These are phyloP conservation scores for Stagonosporopsis vannaccii DNA, from an alignment of 2,329 filamentous ascomycete genomes.

Conservation along the genomic window DNA sequence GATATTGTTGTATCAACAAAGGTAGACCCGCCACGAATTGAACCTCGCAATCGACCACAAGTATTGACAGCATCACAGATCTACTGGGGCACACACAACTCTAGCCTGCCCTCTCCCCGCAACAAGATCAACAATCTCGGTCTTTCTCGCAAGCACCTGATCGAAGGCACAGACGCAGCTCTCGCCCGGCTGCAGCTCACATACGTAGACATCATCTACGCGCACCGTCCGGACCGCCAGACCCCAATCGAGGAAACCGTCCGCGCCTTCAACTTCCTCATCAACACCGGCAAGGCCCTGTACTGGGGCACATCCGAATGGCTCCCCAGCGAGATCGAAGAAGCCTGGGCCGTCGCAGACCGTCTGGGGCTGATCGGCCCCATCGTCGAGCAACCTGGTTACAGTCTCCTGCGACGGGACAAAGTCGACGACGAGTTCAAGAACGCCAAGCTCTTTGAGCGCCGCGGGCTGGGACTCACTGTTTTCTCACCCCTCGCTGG, in stretches of 20 bases:
- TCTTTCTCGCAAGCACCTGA: constrained; percentile 72
- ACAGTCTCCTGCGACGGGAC: constrained; percentile 64
- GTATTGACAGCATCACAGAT: constrained; percentile 53
- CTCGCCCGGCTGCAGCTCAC: constrained; percentile 65
- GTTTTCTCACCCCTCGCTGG: constrained; percentile 64
- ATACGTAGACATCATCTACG: constrained; percentile 75
- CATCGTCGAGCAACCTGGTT: constrained; percentile 62
- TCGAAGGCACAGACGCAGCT: constrained; percentile 69
- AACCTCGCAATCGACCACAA: too few relatives aligned
- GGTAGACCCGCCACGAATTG: constrained; percentile 39
- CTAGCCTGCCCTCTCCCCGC: constrained; percentile 49
- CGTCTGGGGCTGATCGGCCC: constrained; percentile 66
- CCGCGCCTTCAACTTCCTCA: constrained; percentile 74
- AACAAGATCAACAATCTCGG: constrained; percentile 73
- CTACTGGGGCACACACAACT: constrained; percentile 69
- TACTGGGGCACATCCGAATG: constrained; percentile 71
- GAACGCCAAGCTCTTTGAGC: constrained; percentile 60
- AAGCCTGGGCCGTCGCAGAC: constrained; percentile 65
- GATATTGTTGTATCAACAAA: constrained; percentile 67
- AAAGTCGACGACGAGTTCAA: constrained; percentile 66
- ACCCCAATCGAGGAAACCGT: constrained; percentile 77
- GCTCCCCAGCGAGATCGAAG: constrained; percentile 65
- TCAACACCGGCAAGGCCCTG: constrained; percentile 71
- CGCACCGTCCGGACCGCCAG: constrained; percentile 71
- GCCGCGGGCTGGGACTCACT: constrained; percentile 63